These are phyloP conservation scores for Penicillium salamii DNA, from an alignment of 495 filamentous ascomycete genomes.

Conservation along the genomic window DNA sequence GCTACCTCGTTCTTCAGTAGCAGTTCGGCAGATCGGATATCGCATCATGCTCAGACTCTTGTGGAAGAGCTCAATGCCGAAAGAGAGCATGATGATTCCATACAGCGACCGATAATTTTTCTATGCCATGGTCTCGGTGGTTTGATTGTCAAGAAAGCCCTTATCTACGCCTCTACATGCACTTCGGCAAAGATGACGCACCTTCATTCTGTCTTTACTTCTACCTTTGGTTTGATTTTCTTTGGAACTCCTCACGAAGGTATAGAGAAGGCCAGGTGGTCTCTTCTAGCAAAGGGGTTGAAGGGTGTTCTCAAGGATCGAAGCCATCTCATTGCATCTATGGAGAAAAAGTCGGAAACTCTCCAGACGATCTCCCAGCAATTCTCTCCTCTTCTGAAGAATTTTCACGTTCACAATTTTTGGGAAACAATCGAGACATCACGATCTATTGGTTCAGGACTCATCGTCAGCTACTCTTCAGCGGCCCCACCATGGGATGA, in stretches of 20 bases:
- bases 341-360: not conserved
- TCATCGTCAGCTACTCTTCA: not conserved
- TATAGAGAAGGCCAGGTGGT: conserved; percentile 1
- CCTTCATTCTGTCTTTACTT: conserved; percentile 9
- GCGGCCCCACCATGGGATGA: not conserved
- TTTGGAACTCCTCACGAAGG: conserved; percentile 6
- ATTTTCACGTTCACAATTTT: not conserved
- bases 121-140: conserved; percentile 18
- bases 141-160: conserved; percentile 13
- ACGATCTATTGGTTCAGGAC: not conserved
- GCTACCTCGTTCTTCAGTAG: conserved; percentile 12
- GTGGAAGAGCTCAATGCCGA: conserved; percentile 13
- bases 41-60: conserved; percentile 10
- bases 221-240: conserved; percentile 15
- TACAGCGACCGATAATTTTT: conserved; percentile 14
- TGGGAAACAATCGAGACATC: not conserved
- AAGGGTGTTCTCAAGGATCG: not conserved
- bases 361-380: not conserved
- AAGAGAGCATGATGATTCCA: conserved; percentile 4
- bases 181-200: conserved; percentile 3
- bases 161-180: conserved; percentile 10
- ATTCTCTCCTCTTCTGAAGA: conserved; percentile 1
- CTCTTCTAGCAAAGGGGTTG: not conserved
- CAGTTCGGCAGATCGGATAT: conserved; percentile 14
- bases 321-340: conserved; percentile 1